A percentile compares a stretch with the other conserved stretches of the same genome.
Evolutionary conservation across 228 moss, liverwort and hornwort genomes (phyloP).

Genomic region (Sphagnum fallax): DNA sequence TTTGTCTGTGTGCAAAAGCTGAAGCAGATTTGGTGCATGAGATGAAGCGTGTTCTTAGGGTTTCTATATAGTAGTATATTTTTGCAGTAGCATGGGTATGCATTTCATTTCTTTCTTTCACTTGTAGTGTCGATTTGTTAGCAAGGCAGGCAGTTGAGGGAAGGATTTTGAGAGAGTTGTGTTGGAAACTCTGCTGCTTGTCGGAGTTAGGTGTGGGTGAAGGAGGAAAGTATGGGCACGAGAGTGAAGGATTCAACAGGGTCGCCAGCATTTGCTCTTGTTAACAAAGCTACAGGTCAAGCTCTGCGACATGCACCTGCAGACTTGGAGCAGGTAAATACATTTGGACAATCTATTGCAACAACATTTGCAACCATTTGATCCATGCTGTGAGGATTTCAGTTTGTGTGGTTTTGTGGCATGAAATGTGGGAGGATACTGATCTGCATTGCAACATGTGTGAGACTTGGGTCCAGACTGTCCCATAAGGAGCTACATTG

Average conservation of each 20-base stretch:
- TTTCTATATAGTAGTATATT: not conserved
- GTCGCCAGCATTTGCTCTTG: slow-evolving; percentile 47
- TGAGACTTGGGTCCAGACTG: not conserved
- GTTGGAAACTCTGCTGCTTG: not conserved
- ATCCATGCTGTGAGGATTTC: slow-evolving; percentile 2
- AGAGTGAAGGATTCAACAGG: slow-evolving; percentile 74
- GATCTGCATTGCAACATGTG: not conserved
- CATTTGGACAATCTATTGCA: not conserved
- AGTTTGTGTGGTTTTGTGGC: not conserved
- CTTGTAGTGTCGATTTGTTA: no score
- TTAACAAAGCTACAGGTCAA: slow-evolving; percentile 63
- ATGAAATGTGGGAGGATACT: not conserved
- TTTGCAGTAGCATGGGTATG: no score
- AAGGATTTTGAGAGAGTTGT: no score
- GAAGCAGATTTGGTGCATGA: slow-evolving; percentile 1
- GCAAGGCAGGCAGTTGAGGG: no score
- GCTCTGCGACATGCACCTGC: slow-evolving; percentile 49
- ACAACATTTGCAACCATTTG: not conserved
- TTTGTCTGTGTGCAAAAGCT: not conserved
- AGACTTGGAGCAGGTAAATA: slow-evolving; percentile 35
- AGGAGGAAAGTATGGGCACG: slow-evolving; percentile 66
- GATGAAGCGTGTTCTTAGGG: not conserved
- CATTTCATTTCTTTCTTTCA: no score
- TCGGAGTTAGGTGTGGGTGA: slow-evolving; percentile 63
- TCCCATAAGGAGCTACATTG: not conserved